Evolutionary conservation across 176 grass and related monocot species (phyloP), one percentile per base, ranked within the genome.

Genomic region (Tuctoria greenei): DNA sequence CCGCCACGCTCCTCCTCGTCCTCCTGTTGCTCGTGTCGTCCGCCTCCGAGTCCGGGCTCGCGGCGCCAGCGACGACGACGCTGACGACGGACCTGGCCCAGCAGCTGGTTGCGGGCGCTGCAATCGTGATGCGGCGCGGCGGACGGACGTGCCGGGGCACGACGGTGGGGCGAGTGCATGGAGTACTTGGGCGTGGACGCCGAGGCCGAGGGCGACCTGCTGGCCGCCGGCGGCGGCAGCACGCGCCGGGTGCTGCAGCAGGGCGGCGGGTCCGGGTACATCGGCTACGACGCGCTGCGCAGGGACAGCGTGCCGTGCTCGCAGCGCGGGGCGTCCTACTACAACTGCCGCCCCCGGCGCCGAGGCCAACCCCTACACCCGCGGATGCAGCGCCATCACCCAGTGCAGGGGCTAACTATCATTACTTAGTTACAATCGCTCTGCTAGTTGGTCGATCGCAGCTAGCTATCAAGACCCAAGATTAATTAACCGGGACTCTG

Each of bases 271-370:
- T 55, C 57, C 0, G 85, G 77, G 2, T 93, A 97, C 90, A 97
- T 97, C 81, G 83, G 83, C 77, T 97, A 97, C 79, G 88, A 82
- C 64, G 88, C 90, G 59, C 80, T 97, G 38, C 41, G 70, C 15
- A 41, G 88, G 10, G 90, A 91, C 73, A 88, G 25, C 69, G 69
- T 79, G 56, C 93, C 93, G 1, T 97, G 93, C 88, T 89, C 93
- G 18, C 69, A 62, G 58, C 81, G 86, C 20, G 93, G 93, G 2
- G 90, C 88, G 2, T 97, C 93, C 51, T 91, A 97, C 90, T 97
- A 97, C 90, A 97, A 97, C 90, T 97, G 90, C 83, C 85, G 69
- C 64, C 74, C 74, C 86, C n/a, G 88, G 90, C 18, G 88, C 61
- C 8, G 14, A 71, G 58, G 86, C 88, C 64, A 91, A 97, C 66